phyloP scores from a whole-genome alignment of 129 eudicot genomes.

The Lactuca saligna region DNA sequence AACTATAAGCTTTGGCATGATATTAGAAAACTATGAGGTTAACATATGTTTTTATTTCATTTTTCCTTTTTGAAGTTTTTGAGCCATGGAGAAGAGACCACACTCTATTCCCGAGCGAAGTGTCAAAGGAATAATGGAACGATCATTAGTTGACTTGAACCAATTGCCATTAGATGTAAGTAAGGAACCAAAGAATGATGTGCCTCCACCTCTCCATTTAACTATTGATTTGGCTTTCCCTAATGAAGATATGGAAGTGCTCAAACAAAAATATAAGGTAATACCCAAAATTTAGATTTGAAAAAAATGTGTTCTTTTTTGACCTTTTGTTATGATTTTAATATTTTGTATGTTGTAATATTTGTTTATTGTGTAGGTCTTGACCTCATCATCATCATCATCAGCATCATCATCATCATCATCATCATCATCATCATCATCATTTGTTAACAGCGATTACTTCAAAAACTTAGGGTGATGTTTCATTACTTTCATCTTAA shows the following conservation, averaged over 20 bases:
- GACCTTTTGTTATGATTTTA: slow-evolving; percentile 5
- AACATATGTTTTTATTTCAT: slow-evolving; percentile 4
- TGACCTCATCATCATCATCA: not conserved
- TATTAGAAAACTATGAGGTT: not conserved
- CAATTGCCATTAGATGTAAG: not conserved
- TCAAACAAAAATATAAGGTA: slow-evolving; percentile 14
- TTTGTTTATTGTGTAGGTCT: slow-evolving; percentile 24
- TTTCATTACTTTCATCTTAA: slow-evolving; percentile 10
- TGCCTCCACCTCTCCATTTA: not conserved
- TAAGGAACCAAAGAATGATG: slow-evolving; percentile 21
- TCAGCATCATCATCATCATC: not conserved
- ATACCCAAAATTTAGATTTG: not conserved
- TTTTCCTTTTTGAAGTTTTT: not conserved
- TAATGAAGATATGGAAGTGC: slow-evolving; percentile 6
- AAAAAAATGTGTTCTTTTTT: slow-evolving; percentile 2
- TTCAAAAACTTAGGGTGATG: slow-evolving; percentile 26
- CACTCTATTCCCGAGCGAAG: not conserved
- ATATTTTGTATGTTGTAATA: slow-evolving; percentile 1
- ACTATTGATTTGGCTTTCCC: not conserved
- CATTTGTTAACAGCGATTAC: not conserved
- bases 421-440: too few species aligned
- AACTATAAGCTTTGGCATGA: slow-evolving; percentile 2
- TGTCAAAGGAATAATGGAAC: not conserved
- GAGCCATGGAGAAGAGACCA: slow-evolving; percentile 14
- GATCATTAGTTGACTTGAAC: not conserved